Percentiles rank a stretch among this genome's conserved stretches.
Evolutionary conservation across 805 yeast species (phyloP).

Genomic region (Candida awuae): DNA sequence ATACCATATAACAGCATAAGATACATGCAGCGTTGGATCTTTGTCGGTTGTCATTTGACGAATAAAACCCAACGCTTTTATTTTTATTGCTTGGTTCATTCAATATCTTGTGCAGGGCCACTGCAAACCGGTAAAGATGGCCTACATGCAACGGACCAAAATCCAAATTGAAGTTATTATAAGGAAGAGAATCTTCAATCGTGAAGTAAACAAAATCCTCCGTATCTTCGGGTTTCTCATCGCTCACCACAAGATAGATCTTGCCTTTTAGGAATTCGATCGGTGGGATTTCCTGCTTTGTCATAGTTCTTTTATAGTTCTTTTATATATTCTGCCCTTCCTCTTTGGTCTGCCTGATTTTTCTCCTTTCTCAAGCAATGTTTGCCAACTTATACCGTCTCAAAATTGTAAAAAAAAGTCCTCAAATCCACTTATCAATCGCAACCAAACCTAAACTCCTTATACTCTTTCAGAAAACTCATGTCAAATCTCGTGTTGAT

Average conservation of each 20-base stretch:
- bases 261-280: slow-evolving; percentile 43
- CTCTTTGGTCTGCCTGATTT: too few species aligned
- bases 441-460: too few species aligned
- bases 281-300: slow-evolving; percentile 16
- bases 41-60: slow-evolving; percentile 70
- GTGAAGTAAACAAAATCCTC: slow-evolving; percentile 76
- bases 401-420: too few species aligned
- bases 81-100: slow-evolving; percentile 78
- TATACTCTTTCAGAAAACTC: too few species aligned
- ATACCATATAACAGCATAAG: slow-evolving; percentile 86
- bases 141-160: slow-evolving; percentile 96
- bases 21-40: slow-evolving; percentile 93
- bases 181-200: slow-evolving; percentile 84
- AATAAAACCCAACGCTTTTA: slow-evolving; percentile 85
- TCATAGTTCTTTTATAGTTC: too few species aligned
- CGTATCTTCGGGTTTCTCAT: slow-evolving; percentile 68
- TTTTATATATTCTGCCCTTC: too few species aligned
- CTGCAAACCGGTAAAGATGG: slow-evolving; percentile 90
- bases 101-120: slow-evolving; percentile 81
- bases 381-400: too few species aligned
- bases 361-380: too few species aligned
- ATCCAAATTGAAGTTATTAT: slow-evolving; percentile 91
- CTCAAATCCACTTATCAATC: too few species aligned
- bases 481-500: too few species aligned
- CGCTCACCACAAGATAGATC: slow-evolving; percentile 86